These are phyloP conservation scores for Mycosphaerella sp. DNA, from an alignment of 2,329 filamentous ascomycete genomes.

Conservation along the genomic window DNA sequence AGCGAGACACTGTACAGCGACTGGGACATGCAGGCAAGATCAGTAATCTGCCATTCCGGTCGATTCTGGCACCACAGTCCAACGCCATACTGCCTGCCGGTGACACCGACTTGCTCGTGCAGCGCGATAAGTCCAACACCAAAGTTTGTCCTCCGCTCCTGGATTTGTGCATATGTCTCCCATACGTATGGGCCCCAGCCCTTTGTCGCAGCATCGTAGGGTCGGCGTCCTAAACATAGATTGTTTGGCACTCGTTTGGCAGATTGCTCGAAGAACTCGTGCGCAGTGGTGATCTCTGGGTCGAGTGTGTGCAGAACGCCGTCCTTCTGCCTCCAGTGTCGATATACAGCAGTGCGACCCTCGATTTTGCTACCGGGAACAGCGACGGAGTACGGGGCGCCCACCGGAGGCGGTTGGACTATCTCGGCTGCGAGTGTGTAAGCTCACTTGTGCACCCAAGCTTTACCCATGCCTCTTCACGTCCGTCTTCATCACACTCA, in stretches of 20 bases:
- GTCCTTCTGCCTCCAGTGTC: conserved; percentile 73
- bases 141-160: conserved; percentile 71
- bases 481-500: no score
- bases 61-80: conserved; percentile 84
- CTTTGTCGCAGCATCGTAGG: conserved; percentile 69
- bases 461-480: no score
- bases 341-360: conserved; percentile 69
- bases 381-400: conserved; percentile 70
- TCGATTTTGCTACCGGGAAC: conserved; percentile 68
- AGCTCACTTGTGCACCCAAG: no score
- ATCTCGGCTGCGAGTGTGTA: conserved; percentile 41
- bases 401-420: conserved; percentile 59
- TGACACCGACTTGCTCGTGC: conserved; percentile 65
- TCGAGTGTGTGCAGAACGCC: conserved; percentile 66
- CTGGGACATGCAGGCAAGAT: conserved; percentile 82
- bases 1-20: conserved; percentile 84
- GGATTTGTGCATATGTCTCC: conserved; percentile 76
- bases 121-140: conserved; percentile 80
- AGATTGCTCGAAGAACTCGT: conserved; percentile 34
- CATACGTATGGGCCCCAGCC: conserved; percentile 73
- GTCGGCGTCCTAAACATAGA: conserved; percentile 71
- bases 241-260: conserved; percentile 58
- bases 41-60: conserved; percentile 82
- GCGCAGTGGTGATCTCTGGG: conserved; percentile 43
- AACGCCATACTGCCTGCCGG: conserved; percentile 62